Conservation (phyloP, 805 yeast genomes). For the Blastobotrys peoriensis region DNA sequence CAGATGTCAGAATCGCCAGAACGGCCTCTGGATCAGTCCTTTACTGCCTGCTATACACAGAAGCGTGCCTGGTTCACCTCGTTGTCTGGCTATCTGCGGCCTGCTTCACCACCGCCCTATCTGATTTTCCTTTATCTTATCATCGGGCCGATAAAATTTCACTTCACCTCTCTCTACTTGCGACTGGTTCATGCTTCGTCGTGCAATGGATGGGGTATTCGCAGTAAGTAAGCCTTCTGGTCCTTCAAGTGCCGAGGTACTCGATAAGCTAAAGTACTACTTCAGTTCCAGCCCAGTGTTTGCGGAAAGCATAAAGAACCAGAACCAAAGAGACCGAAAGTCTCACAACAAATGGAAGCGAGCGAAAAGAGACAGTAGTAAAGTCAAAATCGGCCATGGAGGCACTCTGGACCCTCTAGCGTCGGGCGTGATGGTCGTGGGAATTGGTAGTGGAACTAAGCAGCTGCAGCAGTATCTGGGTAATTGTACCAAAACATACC, state of each 20-base stretch:
- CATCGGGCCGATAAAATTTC: too few relatives aligned
- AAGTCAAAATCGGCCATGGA: constrained; percentile 94
- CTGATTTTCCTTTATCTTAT: too few relatives aligned
- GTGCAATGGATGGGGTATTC: constrained; percentile 85
- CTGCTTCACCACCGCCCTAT: too few relatives aligned
- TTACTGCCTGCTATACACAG: too few relatives aligned
- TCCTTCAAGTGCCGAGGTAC: constrained; percentile 67
- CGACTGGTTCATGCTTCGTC: too few relatives aligned
- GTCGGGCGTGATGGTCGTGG: constrained; percentile 84
- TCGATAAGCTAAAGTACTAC: constrained; percentile 56
- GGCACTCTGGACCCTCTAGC: constrained; percentile 97
- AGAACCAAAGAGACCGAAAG: constrained; percentile 23
- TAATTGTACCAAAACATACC: constrained; percentile 73
- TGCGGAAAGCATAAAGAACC: constrained; percentile 29
- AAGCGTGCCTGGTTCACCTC: too few relatives aligned
- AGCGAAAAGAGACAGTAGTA: constrained; percentile 47
- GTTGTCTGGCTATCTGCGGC: too few relatives aligned
- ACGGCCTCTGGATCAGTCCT: too few relatives aligned
- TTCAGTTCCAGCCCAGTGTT: constrained; percentile 58
- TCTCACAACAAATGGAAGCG: constrained; percentile 35
- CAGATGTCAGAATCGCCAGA: too few relatives aligned
- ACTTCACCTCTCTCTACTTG: too few relatives aligned
- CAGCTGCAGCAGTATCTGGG: constrained; percentile 62
- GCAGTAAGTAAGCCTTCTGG: constrained; percentile 91
- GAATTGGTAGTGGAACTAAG: constrained; percentile 91